Evolutionary conservation across 441 rosid species (phyloP).

Genomic region (Sinapis alba): DNA sequence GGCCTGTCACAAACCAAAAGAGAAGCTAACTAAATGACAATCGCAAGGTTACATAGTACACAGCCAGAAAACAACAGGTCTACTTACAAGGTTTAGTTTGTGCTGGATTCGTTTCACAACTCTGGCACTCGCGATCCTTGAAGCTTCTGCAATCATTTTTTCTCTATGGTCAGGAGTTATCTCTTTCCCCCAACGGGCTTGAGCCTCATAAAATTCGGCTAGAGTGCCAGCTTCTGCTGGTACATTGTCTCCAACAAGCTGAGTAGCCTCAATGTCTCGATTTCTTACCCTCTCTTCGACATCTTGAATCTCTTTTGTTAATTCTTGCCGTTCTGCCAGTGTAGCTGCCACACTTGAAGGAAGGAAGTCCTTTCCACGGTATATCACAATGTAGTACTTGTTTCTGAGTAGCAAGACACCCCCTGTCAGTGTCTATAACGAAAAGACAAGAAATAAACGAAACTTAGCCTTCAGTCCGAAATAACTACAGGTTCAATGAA

Average conservation of each 20-base stretch:
- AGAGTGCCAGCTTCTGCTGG: no score
- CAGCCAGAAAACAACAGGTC: conserved; percentile 21
- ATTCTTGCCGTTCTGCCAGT: conserved; percentile 72
- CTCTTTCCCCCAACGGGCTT: conserved; percentile 88
- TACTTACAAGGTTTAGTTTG: conserved; percentile 76
- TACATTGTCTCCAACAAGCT: conserved; percentile 55
- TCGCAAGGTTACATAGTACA: neutral
- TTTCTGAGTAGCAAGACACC: conserved; percentile 90
- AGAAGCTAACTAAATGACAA: conserved; percentile 13
- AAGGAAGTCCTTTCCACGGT: conserved; percentile 95
- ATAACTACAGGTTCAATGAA: no score
- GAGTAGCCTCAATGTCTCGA: conserved; percentile 50
- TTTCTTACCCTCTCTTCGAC: conserved; percentile 66
- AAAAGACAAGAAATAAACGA: conserved; percentile 16
- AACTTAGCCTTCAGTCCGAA: no score
- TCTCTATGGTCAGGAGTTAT: conserved; percentile 75
- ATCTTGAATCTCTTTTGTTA: conserved; percentile 75
- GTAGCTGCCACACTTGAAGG: conserved; percentile 89
- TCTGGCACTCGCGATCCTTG: conserved; percentile 65
- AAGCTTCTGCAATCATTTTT: conserved; percentile 88
- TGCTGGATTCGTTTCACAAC: conserved; percentile 75
- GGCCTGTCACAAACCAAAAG: conserved; percentile 57
- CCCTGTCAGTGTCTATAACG: conserved; percentile 76
- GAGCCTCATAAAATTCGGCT: conserved; percentile 97
- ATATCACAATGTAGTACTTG: conserved; percentile 86